These are phyloP conservation scores for Ophiostoma piceae DNA, from an alignment of 2,329 filamentous ascomycete species.

Conservation along the genomic window DNA sequence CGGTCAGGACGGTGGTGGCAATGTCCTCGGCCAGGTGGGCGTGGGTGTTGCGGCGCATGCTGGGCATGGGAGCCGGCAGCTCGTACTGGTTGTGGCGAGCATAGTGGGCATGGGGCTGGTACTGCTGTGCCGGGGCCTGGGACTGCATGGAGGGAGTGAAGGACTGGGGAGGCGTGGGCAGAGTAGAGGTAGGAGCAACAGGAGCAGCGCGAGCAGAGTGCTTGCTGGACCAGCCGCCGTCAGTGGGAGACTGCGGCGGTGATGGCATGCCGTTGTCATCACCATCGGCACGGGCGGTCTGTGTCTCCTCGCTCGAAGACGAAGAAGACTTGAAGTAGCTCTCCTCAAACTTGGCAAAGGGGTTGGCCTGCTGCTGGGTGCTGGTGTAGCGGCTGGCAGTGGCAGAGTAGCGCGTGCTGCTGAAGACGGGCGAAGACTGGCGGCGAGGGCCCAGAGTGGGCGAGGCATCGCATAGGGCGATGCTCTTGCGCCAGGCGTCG, in stretches of 20 bases:
- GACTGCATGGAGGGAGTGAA: constrained; percentile 21
- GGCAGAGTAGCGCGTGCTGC: neutral
- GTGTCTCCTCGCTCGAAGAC: neutral
- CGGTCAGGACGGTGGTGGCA: constrained; percentile 23
- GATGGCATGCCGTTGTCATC: constrained; percentile 24
- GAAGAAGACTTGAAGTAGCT: constrained; percentile 22
- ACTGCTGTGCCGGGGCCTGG: constrained; percentile 9
- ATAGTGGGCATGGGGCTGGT: constrained; percentile 11
- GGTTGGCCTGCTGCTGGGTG: constrained; percentile 15
- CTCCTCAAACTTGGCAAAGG: constrained; percentile 21
- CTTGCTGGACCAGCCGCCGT: constrained; percentile 7
- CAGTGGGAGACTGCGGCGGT: constrained; percentile 26
- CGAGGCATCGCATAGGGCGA: constrained; percentile 4
- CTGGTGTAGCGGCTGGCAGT: neutral
- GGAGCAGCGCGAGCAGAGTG: neutral
- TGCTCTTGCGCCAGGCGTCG: constrained; percentile 23
- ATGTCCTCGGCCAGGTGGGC: constrained; percentile 12
- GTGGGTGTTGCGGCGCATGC: neutral
- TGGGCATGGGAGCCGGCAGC: constrained; percentile 22
- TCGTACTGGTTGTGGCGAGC: constrained; percentile 15
- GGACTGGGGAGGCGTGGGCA: constrained; percentile 21
- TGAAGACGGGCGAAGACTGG: neutral
- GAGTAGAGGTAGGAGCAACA: constrained; percentile 4
- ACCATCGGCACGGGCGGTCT: neutral
- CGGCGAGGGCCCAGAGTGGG: neutral